Evolutionary conservation across 257 asterid genomes (phyloP), one percentile per base, ranked within the genome.

Genomic region (Nicotiana tabacum): DNA sequence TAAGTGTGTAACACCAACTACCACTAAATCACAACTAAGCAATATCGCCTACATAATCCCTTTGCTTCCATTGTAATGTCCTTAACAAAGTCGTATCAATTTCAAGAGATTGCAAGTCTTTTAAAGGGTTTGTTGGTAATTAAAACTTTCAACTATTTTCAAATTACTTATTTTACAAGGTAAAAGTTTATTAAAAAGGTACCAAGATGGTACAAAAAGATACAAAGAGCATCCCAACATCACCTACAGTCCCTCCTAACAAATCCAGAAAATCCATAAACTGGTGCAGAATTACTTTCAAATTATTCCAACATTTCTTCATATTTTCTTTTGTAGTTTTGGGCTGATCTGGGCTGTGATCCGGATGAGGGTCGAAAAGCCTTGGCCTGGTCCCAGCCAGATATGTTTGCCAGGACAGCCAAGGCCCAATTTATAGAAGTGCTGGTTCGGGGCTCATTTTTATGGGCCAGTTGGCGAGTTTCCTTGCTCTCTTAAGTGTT

Each of bases 381-480:
- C 27, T 37, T 68, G 32, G 30, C 32, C 77, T 16, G n/a, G 24
- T 35, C 53, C 53, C 4, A 67, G 16, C 16, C 76, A 11, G 4
- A 33, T 32, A 67, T 6, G 15, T 17, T 13, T 16, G 18, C 15
- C 27, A 17, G 51, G 53, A 67, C 18, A 24, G 53, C 16, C 29
- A 24, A 67, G 76, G 76, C 76, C 76, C 76, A 67, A 67, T 33
- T 67, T 35, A 68, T 33, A 51, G 77, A 67, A 67, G 53, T 67
- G 77, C 9, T 67, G 13, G 17, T 10, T 67, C 24, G 1, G 77
- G n/a, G 16, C 77, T 67, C 55, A 35, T 35, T 9, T 67, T 67
- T 67, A 67, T 17, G 53, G 55, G 55, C 11, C 16, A 13, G 13
- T 9, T 35, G 55, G 55, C 4, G 16, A 68, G 30, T 35, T 68